These are phyloP conservation scores for Mucor indicus DNA, from an alignment of 371 early-diverging fungal species.

Conservation along the genomic window DNA sequence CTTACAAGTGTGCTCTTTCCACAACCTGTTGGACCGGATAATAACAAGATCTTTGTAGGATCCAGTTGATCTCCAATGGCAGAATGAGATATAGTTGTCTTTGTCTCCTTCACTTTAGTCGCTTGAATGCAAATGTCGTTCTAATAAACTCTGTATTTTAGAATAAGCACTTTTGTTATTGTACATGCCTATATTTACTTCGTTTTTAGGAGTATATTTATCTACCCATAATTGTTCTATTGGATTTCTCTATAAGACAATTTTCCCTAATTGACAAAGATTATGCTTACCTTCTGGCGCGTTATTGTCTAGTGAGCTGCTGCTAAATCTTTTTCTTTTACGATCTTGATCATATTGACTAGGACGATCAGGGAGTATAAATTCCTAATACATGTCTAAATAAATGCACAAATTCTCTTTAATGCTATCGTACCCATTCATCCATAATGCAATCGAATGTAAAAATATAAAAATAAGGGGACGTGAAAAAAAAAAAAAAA, in stretches of 20 bases:
- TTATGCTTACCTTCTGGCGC: too few species aligned
- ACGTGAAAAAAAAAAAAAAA: not conserved
- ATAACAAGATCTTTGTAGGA: slow-evolving; percentile 18
- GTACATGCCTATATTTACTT: slow-evolving; percentile 7
- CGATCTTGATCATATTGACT: not conserved
- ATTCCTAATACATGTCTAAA: not conserved
- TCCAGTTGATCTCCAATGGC: not conserved
- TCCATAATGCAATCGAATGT: not conserved
- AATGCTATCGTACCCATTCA: not conserved
- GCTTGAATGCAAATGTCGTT: slow-evolving; percentile 17
- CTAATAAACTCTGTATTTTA: slow-evolving; percentile 2
- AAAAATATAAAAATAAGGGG: not conserved
- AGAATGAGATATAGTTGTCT: slow-evolving; percentile 12
- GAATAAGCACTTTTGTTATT: not conserved
- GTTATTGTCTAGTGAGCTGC: too few species aligned
- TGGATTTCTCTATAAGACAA: not conserved
- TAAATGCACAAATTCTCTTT: too few species aligned
- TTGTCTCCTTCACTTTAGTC: slow-evolving; percentile 18
- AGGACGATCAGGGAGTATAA: not conserved
- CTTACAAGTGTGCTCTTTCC: slow-evolving; percentile 40
- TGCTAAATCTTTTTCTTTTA: too few species aligned
- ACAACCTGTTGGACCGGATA: slow-evolving; percentile 36
- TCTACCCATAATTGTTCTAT: slow-evolving; percentile 26
- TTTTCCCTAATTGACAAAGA: too few species aligned
- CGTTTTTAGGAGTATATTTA: slow-evolving; percentile 22